A percentile compares a stretch with the other conserved stretches of the same genome.
Conservation (phyloP, 2,329 filamentous ascomycete species). For the Colletotrichum sp. region DNA sequence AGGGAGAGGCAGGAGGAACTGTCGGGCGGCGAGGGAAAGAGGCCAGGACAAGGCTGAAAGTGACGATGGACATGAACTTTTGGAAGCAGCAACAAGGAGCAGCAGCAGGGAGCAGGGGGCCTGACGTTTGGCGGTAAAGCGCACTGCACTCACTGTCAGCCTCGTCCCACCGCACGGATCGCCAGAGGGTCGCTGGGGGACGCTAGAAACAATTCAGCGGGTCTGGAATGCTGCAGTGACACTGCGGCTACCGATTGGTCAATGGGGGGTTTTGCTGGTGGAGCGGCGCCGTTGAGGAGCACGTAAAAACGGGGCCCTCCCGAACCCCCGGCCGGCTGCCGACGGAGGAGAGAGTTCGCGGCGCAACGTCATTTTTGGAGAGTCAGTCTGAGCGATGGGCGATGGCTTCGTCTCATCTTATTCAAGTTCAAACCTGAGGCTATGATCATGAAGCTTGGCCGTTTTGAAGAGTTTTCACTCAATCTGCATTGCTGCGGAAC, state of each 20-base stretch:
- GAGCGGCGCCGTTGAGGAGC: neutral
- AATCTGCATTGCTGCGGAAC: neutral
- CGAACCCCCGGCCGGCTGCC: neutral
- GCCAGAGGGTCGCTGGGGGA: neutral
- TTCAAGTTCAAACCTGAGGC: neutral
- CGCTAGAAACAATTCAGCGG: neutral
- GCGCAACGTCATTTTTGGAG: neutral
- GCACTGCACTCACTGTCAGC: neutral
- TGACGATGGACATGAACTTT: neutral
- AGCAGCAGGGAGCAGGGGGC: constrained; percentile 1
- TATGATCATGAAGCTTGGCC: neutral
- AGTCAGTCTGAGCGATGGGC: neutral
- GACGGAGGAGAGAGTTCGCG: neutral
- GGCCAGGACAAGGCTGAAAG: neutral
- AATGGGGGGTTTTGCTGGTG: neutral
- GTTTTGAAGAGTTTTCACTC: neutral
- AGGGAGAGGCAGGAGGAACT: neutral
- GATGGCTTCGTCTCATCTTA: neutral
- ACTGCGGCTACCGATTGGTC: constrained; percentile 1
- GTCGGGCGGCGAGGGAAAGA: neutral
- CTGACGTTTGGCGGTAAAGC: neutral
- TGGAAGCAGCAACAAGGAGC: neutral
- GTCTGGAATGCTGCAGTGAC: neutral
- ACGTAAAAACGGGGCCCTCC: neutral
- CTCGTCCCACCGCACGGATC: constrained; percentile 4